Evolutionary conservation across 192 early-diverging fungal genomes (phyloP).

Genomic region (Coemansia sp.): DNA sequence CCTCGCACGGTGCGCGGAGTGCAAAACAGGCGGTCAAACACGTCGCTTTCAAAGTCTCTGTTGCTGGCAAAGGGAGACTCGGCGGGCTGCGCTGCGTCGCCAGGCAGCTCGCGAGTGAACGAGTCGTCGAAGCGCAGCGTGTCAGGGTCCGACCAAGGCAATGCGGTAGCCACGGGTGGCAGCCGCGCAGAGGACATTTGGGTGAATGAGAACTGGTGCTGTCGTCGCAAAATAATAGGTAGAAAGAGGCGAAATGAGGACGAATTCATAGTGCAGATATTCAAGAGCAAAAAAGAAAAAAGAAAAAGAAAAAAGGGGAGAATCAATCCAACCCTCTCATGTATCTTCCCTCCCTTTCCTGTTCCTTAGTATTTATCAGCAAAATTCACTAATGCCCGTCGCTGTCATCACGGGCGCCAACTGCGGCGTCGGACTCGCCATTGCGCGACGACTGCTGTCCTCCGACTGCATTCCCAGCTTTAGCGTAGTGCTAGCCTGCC

Average conservation of each 20-base stretch:
- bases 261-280: background rate
- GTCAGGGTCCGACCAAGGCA: background rate
- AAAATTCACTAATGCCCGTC: background rate
- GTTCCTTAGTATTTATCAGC: background rate
- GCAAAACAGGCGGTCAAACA: no score
- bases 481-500: constrained; percentile 43
- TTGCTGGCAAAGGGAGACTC: no score
- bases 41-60: no score
- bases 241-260: no score
- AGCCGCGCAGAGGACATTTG: no score
- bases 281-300: background rate
- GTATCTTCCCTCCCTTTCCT: background rate
- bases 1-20: constrained; percentile 15
- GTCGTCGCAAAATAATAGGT: no score
- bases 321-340: background rate
- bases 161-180: background rate
- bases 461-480: background rate
- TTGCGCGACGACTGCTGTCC: constrained; percentile 13
- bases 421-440: constrained; percentile 41
- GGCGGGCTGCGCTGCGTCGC: constrained; percentile 6
- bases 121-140: constrained; percentile 15
- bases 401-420: constrained; percentile 41
- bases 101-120: constrained; percentile 27
- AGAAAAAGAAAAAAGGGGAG: background rate
- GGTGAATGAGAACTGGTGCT: no score